Evolutionary conservation across 78 protist genomes (phyloP), one percentile per base, ranked within the genome.

Genomic region (Planoprotostelium fungivorum): DNA sequence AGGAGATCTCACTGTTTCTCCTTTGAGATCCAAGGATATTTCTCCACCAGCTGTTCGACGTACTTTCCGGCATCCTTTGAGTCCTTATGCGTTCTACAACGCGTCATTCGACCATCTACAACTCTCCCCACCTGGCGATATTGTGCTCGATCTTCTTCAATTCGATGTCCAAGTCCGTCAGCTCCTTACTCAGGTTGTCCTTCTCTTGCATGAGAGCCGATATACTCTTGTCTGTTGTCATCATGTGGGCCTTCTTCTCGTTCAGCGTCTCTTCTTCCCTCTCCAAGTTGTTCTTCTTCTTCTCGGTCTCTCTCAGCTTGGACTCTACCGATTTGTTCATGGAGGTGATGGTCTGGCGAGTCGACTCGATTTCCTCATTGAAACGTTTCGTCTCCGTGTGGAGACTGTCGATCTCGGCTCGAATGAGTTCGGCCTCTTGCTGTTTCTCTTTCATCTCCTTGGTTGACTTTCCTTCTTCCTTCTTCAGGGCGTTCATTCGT

Each of bases 21-120:
- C 34, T 28, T 35, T 29, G 37, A 87, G 39, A 97, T 94, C 98
- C 98, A 97, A 36, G 37, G 34, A 89, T 97, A 63, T 73, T 87
- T 1, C n/a, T 38, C 85, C 28, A 0, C 29, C 73, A 93, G 36
- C 9, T 88, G 34, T 31, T 34, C 88, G 34, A 91, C 86, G 35
- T 34, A 29, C 83, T 63, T 63, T 0, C 29, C 29, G 1, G 94
- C 90, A 28, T 94, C 91, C 86, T 85, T 39, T 29, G 23, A 25
- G 38, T 95, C 96, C 63, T 89, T 87, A 23, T 83, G 28, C 16
- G 73, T 25, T 16, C 73, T 51, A 16, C 5, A 51, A 51, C 5
- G 73, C 16, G 5, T 51, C 73, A 51, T 51, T 5, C 73, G 5
- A 25, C 16, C 31, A 16, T 25, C 5, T 51, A 51, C 16, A 16